These are phyloP conservation scores for Naganishia antarctica DNA, from an alignment of 768 basidiomycete genomes.

Conservation along the genomic window DNA sequence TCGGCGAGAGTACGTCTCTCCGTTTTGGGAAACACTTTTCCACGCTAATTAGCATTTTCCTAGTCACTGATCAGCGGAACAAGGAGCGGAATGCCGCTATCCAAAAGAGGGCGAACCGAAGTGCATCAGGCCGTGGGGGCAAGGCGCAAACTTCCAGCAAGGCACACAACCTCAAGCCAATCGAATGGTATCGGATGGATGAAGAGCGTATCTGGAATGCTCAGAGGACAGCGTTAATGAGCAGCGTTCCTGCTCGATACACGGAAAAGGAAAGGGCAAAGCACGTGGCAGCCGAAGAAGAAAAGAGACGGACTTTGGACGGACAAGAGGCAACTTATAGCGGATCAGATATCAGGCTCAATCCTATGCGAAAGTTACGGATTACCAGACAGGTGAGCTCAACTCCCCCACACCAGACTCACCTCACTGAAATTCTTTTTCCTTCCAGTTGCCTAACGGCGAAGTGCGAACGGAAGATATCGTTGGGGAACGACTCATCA, in stretches of 20 bases:
- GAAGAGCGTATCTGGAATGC: slow-evolving; percentile 24
- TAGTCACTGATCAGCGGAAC: slow-evolving; percentile 18
- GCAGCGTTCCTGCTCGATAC: slow-evolving; percentile 3
- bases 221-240: slow-evolving; percentile 9
- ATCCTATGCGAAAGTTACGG: slow-evolving; percentile 14
- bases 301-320: not conserved
- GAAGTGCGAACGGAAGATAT: slow-evolving; percentile 3
- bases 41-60: not conserved
- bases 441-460: slow-evolving; percentile 12
- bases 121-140: slow-evolving; percentile 10
- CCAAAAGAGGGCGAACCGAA: not conserved
- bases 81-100: slow-evolving; percentile 18
- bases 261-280: slow-evolving; percentile 9
- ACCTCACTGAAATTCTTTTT: not conserved
- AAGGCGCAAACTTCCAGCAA: slow-evolving; percentile 16
- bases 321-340: slow-evolving; percentile 14
- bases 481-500: slow-evolving; percentile 13
- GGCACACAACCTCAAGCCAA: slow-evolving; percentile 17
- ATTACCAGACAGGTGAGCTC: slow-evolving; percentile 24
- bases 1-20: slow-evolving; percentile 17
- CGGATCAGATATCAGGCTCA: slow-evolving; percentile 9
- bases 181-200: slow-evolving; percentile 14
- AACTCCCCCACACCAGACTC: no score
- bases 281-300: slow-evolving; percentile 4
- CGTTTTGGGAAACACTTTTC: not conserved